Base-by-base conservation (phyloP, 306 rosid species). In the Arachis stenosperma region DNA sequence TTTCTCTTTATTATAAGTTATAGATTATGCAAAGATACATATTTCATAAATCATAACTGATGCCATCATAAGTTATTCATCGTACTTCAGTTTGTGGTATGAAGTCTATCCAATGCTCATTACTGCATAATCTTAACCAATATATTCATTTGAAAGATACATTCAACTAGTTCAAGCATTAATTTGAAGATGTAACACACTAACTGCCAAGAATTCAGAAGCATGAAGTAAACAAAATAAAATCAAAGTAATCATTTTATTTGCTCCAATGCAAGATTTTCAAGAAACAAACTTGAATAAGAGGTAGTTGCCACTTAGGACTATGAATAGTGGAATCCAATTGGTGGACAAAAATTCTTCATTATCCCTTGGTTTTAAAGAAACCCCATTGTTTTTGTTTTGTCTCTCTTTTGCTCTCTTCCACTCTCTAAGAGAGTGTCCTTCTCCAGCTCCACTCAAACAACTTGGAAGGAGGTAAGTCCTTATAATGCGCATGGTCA, bases 381-480 rank as follows among this genome's bases (percentile, higher is more conserved):
- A 37, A 85, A 89, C 30, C 67, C 11, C 37, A 33, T 33, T 33
- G 3, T 33, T 4, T 33, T 33, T 33, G 39, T 33, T 39, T 58
- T 29, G 61, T 79, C 33, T 67, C 51, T 54, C 22, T 41, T 6
- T 61, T 36, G 66, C n/a, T n/a, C n/a, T 66, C 67, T 40, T 14
- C 57, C 12, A 5, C 13, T 2, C n/a, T 41, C 30, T 6, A 7
- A 22, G 59, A 53, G 58, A 55, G 65, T 81, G 84, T 92, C 96
- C 69, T 75, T 85, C 88, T 88, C 93, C 48, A 83, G 59, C 82
- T 84, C 96, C 97, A 89, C 96, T 83, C 79, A 81, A 87, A 86
- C 97, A 65, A 88, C 96, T 22, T 47, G 92, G 88, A 85, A 89
- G 90, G 92, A 88, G 94, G 61, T 27, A 76, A 68, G 95, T 90